These are phyloP conservation scores for Primulina tabacum DNA, from an alignment of 257 asterid genomes.

Conservation along the genomic window DNA sequence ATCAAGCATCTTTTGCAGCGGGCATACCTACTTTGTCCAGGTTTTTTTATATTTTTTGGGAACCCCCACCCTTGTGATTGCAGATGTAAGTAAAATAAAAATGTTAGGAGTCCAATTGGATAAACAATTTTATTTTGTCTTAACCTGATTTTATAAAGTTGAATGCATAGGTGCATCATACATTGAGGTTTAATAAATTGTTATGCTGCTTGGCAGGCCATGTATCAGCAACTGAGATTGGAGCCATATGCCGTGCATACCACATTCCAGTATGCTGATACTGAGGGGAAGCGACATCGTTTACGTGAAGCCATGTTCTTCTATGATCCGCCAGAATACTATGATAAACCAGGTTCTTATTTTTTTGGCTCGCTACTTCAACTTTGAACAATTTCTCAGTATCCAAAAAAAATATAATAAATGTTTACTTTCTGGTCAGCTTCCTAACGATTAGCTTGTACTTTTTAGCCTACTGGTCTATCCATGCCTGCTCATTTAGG, in stretches of 20 bases:
- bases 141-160: constrained; percentile 11
- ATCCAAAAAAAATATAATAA: background rate
- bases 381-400: background rate
- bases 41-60: constrained; percentile 32
- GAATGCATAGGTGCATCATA: constrained; percentile 16
- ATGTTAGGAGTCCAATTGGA: constrained; percentile 6
- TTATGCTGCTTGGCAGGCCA: constrained; percentile 50
- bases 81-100: constrained; percentile 9
- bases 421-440: background rate
- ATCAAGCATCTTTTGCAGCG: constrained; percentile 95
- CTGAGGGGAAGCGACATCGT: constrained; percentile 97
- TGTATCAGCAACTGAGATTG: constrained; percentile 79
- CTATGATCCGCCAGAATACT: constrained; percentile 87
- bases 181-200: constrained; percentile 15
- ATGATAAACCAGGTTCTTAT: constrained; percentile 70
- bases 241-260: constrained; percentile 96
- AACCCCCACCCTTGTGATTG: background rate
- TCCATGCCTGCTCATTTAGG: background rate
- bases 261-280: constrained; percentile 95
- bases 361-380: constrained; percentile 11
- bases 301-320: constrained; percentile 93
- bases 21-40: constrained; percentile 98
- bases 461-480: background rate
- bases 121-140: background rate
- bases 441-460: background rate